phyloP scores from a whole-genome alignment of 2,329 filamentous ascomycete genomes.

The Aspergillus neoniger region DNA sequence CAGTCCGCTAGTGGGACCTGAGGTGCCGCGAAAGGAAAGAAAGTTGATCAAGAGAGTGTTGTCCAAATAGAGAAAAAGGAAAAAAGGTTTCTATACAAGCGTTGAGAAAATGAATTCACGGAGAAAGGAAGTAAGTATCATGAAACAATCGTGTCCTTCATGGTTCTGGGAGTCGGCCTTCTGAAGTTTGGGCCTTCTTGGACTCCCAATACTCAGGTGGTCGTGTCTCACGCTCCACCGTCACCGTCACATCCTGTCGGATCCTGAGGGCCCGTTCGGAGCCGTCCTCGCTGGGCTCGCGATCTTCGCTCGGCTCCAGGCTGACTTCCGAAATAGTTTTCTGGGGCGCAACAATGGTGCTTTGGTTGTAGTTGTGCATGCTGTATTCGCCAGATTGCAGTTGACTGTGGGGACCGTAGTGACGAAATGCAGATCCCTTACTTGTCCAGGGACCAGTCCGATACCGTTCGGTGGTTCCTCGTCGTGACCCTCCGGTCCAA shows the following conservation, averaged over 20 bases:
- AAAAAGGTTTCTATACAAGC: not conserved
- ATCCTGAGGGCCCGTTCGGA: conserved; percentile 41
- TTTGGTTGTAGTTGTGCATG: conserved; percentile 34
- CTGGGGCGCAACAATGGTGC: conserved; percentile 27
- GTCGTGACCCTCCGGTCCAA: conserved; percentile 43
- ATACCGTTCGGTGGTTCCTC: conserved; percentile 34
- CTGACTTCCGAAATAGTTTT: conserved; percentile 34
- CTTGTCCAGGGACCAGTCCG: conserved; percentile 36
- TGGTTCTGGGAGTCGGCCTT: conserved; percentile 8
- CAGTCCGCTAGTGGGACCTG: not conserved
- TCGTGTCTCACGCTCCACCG: conserved; percentile 23
- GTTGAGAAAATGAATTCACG: not conserved
- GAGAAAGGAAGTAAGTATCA: not conserved
- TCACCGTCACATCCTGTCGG: conserved; percentile 43
- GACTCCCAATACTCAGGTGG: conserved; percentile 17
- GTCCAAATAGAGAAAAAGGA: not conserved
- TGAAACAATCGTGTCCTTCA: conserved; percentile 9
- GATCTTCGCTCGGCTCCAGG: conserved; percentile 30
- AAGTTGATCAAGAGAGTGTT: not conserved
- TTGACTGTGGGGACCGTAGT: conserved; percentile 33
- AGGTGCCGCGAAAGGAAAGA: not conserved
- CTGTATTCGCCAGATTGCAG: conserved; percentile 31
- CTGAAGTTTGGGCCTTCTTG: not conserved
- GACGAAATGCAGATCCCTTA: conserved; percentile 28
- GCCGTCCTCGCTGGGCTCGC: conserved; percentile 37